Conservation (phyloP, 2,329 filamentous ascomycete species). For the Arthrobotrys iridis region DNA sequence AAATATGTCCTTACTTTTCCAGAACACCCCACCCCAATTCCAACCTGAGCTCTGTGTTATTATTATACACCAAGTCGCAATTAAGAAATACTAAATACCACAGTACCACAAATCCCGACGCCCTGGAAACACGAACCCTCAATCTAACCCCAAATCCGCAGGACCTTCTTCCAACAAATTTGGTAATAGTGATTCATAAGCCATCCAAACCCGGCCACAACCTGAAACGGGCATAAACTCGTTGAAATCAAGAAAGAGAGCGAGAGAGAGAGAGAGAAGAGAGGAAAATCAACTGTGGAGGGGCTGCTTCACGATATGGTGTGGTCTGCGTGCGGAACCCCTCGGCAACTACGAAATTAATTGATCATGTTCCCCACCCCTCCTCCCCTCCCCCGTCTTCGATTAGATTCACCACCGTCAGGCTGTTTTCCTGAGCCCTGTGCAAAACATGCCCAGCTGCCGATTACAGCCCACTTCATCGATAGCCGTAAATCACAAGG, state of each 20-base stretch:
- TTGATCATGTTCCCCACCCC: too few species aligned
- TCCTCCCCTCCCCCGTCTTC: neutral
- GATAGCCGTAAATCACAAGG: neutral
- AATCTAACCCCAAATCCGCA: constrained; percentile 12
- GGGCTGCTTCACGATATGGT: neutral
- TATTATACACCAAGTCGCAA: neutral
- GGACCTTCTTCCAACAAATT: neutral
- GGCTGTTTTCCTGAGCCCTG: neutral
- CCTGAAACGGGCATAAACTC: neutral
- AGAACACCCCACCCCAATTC: neutral
- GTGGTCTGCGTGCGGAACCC: neutral
- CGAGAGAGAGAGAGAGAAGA: too few species aligned
- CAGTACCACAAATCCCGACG: constrained; percentile 6
- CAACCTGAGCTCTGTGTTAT: neutral
- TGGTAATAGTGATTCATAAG: neutral
- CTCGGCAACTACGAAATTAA: neutral
- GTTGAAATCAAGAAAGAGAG: too few species aligned
- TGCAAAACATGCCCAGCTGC: neutral
- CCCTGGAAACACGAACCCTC: constrained; percentile 10
- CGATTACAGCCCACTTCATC: neutral
- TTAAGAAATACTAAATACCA: neutral
- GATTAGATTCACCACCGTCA: neutral
- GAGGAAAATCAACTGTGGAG: too few species aligned
- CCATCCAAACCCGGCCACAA: neutral
- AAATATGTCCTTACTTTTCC: neutral